These are phyloP conservation scores for Ogataea henricii DNA, from an alignment of 805 yeast species.

Conservation along the genomic window DNA sequence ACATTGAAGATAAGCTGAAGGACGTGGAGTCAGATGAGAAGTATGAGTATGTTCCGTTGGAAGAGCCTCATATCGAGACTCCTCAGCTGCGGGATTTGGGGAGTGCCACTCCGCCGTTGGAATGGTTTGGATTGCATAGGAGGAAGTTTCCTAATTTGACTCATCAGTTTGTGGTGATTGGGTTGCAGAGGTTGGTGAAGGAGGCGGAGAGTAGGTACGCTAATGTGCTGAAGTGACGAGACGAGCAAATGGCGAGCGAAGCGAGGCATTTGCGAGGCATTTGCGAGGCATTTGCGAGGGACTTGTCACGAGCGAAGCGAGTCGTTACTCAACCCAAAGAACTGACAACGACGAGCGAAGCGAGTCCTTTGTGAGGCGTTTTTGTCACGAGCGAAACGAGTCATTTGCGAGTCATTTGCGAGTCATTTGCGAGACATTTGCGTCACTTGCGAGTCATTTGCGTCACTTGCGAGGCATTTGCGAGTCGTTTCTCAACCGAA, in stretches of 20 bases:
- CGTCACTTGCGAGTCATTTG: too few species aligned
- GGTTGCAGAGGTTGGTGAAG: slow-evolving; percentile 70
- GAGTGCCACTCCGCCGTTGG: slow-evolving; percentile 96
- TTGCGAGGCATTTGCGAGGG: too few species aligned
- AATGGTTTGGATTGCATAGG: slow-evolving; percentile 96
- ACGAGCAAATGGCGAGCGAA: background rate
- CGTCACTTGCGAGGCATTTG: too few species aligned
- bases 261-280: background rate
- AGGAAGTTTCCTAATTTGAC: slow-evolving; percentile 82
- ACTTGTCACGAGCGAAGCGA: slow-evolving; percentile 4
- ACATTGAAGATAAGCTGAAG: slow-evolving; percentile 45
- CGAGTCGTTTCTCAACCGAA: too few species aligned
- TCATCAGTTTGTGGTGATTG: slow-evolving; percentile 75
- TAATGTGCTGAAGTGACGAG: slow-evolving; percentile 44
- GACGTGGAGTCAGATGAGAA: slow-evolving; percentile 48
- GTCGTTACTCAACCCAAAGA: too few species aligned
- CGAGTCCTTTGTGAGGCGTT: too few species aligned
- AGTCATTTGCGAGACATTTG: too few species aligned
- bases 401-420: too few species aligned
- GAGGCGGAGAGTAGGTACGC: slow-evolving; percentile 62
- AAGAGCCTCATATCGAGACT: slow-evolving; percentile 80
- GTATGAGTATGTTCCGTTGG: slow-evolving; percentile 62
- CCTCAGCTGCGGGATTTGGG: slow-evolving; percentile 92
- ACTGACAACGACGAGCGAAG: too few species aligned
- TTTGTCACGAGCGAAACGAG: too few species aligned